phyloP scores from a whole-genome alignment of 495 filamentous ascomycete genomes.

The Thozetella sp. region DNA sequence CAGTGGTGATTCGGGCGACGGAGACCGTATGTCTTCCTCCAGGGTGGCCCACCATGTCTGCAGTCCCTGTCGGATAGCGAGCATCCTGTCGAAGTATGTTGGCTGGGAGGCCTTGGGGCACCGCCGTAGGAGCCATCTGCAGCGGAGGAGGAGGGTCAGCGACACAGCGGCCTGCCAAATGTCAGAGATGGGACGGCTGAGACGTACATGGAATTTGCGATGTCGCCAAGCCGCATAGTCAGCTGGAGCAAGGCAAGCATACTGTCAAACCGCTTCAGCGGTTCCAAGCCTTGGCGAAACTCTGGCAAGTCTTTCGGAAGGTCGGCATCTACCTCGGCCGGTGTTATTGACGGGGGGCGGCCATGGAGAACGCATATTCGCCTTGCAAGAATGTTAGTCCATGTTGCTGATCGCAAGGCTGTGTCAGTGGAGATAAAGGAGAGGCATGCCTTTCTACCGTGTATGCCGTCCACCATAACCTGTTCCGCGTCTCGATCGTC shows the following conservation, averaged over 20 bases:
- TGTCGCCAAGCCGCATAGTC: conserved; percentile 45
- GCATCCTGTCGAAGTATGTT: conserved; percentile 34
- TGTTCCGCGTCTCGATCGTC: conserved; percentile 48
- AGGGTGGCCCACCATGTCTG: conserved; percentile 53
- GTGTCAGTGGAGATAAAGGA: too few species aligned
- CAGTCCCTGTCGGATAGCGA: conserved; percentile 40
- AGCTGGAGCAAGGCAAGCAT: conserved; percentile 47
- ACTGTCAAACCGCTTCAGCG: conserved; percentile 40
- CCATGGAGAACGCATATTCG: conserved; percentile 45
- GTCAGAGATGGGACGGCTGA: too few species aligned
- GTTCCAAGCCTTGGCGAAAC: conserved; percentile 2
- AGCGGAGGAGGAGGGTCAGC: conserved; percentile 1
- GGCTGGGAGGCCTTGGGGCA: conserved; percentile 26
- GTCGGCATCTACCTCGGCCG: conserved; percentile 48
- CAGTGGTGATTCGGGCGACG: conserved; percentile 42
- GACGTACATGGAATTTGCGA: conserved; percentile 49
- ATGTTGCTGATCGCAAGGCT: conserved; percentile 29
- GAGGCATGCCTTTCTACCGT: conserved; percentile 50
- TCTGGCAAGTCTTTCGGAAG: conserved; percentile 45
- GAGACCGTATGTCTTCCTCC: conserved; percentile 36
- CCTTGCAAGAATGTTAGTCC: conserved; percentile 8
- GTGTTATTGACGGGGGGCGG: conserved; percentile 43
- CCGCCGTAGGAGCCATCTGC: conserved; percentile 1
- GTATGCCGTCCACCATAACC: conserved; percentile 55
- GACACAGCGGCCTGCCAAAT: too few species aligned